A percentile compares a stretch with the other conserved stretches of the same genome.
These are phyloP conservation scores for Rheum nobile DNA, from an alignment of 148 eudicot species.

Conservation along the genomic window DNA sequence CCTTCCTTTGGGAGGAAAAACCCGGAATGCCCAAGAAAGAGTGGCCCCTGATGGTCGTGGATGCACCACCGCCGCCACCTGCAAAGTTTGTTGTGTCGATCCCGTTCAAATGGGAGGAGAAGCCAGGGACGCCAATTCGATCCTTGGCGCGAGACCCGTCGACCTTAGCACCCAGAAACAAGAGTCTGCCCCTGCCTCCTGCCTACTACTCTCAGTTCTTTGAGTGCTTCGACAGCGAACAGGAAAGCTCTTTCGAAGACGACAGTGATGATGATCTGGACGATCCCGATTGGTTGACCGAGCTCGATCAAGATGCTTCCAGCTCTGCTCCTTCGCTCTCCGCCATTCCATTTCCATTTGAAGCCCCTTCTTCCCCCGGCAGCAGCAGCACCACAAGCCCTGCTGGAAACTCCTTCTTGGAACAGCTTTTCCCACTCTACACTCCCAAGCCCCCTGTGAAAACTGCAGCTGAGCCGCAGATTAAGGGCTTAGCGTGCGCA, in stretches of 20 bases:
- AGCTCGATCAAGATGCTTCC: conserved; percentile 21
- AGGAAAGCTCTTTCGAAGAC: conserved; percentile 15
- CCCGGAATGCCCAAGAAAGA: conserved; percentile 68
- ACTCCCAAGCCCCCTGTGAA: conserved; percentile 20
- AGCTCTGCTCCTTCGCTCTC: conserved; percentile 38
- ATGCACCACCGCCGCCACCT: conserved; percentile 16
- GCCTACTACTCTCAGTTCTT: conserved; percentile 17
- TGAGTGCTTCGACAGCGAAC: conserved; percentile 11
- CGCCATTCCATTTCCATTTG: too few species aligned
- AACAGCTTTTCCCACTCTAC: conserved; percentile 60
- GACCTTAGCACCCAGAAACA: conserved; percentile 12
- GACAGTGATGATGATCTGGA: conserved; percentile 16
- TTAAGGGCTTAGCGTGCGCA: conserved; percentile 12
- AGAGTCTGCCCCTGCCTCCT: conserved; percentile 21
- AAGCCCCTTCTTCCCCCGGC: conserved; percentile 40
- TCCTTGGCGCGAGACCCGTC: conserved; percentile 20
- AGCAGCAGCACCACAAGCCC: conserved; percentile 42
- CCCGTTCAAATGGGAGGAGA: conserved; percentile 86
- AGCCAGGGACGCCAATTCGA: conserved; percentile 78
- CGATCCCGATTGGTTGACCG: conserved; percentile 27
- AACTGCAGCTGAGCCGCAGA: background rate
- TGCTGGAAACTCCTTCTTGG: conserved; percentile 58
- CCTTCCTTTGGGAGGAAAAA: conserved; percentile 82
- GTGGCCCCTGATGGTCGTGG: too few species aligned
- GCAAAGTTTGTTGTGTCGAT: conserved; percentile 50